Base-by-base conservation (phyloP, 768 basidiomycete species). In the Dioszegia hungarica region DNA sequence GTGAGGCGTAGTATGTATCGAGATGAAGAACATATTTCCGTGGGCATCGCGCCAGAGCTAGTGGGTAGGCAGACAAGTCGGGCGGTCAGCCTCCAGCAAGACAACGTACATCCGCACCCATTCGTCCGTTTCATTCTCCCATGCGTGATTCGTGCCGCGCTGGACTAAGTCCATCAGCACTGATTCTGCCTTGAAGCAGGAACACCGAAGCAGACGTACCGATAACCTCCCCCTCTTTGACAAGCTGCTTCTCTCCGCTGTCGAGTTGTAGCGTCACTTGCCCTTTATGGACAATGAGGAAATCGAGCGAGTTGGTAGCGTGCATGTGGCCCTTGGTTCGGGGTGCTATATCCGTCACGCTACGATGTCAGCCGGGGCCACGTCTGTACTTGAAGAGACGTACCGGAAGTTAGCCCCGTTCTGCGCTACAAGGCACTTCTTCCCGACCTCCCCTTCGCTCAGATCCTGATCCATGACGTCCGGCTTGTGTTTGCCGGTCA, bases 31-130 rank as follows among this genome's bases (percentile, higher is more conserved):
- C n/a, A n/a, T n/a, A n/a, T n/a, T n/a, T n/a, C n/a, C n/a, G n/a
- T n/a, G n/a, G n/a, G n/a, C n/a, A n/a, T n/a, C n/a, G n/a, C n/a
- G n/a, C n/a, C n/a, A n/a, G n/a, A n/a, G n/a, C n/a, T n/a, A n/a
- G n/a, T n/a, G n/a, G n/a, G n/a, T n/a, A n/a, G n/a, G n/a, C n/a
- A n/a, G n/a, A 40, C 6, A 11, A 9, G n/a, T 19, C 12, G 43
- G 43, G 22, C 45, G 25, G 25, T 55, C 54, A 9, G 54, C 44
- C 17, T 55, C 27, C 9, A 55, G 1, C 17, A 57, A 49, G 17
- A 57, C 56, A 9, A 57, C 56, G 38, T 51, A 57, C 56, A 57
- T 57, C 48, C 56, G 40, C 10, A 41, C 49, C 56, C 56, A 57
- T 20, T 57, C 48, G 17, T 50, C 49, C 15, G 47, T 57, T 20